phyloP scores from a whole-genome alignment of 1,284 basidiomycete species.

The Ceratobasidium sp. region DNA sequence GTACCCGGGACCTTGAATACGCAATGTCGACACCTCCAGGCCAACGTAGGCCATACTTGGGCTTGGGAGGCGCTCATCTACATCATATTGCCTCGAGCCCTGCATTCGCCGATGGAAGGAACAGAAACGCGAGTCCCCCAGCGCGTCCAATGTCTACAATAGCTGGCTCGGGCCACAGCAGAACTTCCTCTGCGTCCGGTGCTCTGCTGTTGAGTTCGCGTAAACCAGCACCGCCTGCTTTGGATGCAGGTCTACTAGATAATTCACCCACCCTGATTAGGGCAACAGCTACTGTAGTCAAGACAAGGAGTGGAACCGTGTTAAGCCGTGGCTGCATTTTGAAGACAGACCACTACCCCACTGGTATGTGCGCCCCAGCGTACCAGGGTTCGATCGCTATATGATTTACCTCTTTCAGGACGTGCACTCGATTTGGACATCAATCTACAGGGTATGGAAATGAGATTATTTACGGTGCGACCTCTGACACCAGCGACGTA shows the following conservation, averaged over 20 bases:
- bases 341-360: conserved; percentile 92
- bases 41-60: conserved; percentile 35
- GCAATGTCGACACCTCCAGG: conserved; percentile 37
- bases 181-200: conserved; percentile 25
- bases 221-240: not conserved
- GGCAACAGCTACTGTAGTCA: conserved; percentile 64
- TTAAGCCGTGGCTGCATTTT: conserved; percentile 88
- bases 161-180: conserved; percentile 4
- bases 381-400: not conserved
- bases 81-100: conserved; percentile 35
- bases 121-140: conserved; percentile 38
- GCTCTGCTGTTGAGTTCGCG: conserved; percentile 20
- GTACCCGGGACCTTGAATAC: conserved; percentile 19
- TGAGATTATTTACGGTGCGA: not conserved
- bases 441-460: conserved; percentile 63
- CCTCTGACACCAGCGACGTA: conserved; percentile 45
- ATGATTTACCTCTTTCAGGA: conserved; percentile 54
- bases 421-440: conserved; percentile 89
- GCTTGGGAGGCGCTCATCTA: conserved; percentile 16
- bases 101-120: conserved; percentile 10
- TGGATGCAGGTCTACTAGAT: conserved; percentile 21
- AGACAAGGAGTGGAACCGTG: conserved; percentile 85
- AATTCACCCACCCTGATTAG: conserved; percentile 36
- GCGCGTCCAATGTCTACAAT: conserved; percentile 21
- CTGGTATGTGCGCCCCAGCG: conserved; percentile 56